Conservation (phyloP, 345 rosid genomes). For the Raphanus sativus region DNA sequence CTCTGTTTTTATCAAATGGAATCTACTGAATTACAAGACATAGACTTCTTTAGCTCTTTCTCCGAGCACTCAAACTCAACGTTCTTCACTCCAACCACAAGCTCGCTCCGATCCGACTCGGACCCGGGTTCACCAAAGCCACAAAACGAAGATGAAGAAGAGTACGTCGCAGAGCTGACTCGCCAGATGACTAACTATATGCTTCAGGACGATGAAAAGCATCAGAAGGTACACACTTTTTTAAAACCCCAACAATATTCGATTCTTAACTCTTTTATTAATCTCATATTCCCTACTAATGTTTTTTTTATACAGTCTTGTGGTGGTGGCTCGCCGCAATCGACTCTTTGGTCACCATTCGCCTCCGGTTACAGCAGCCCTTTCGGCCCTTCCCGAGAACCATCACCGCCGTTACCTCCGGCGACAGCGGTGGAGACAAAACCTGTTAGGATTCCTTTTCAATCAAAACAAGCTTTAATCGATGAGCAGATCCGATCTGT, state of each 20-base stretch:
- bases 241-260: slow-evolving; percentile 10
- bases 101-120: slow-evolving; percentile 18
- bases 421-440: slow-evolving; percentile 33
- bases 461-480: slow-evolving; percentile 55
- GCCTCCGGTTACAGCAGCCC: slow-evolving; percentile 41
- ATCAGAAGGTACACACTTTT: slow-evolving; percentile 28
- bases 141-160: slow-evolving; percentile 57
- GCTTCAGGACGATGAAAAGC: slow-evolving; percentile 44
- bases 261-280: not conserved
- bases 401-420: slow-evolving; percentile 41
- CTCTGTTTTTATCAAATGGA: slow-evolving; percentile 34
- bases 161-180: slow-evolving; percentile 61
- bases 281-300: not conserved
- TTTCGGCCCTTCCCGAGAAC: slow-evolving; percentile 41
- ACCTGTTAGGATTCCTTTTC: slow-evolving; percentile 28
- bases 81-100: slow-evolving; percentile 38
- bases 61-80: slow-evolving; percentile 11
- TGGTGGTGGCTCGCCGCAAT: slow-evolving; percentile 44
- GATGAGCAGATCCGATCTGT: slow-evolving; percentile 59
- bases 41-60: slow-evolving; percentile 26
- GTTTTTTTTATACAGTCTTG: slow-evolving; percentile 44
- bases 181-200: slow-evolving; percentile 80
- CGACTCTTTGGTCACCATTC: slow-evolving; percentile 47
- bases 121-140: slow-evolving; percentile 15
- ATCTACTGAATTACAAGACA: slow-evolving; percentile 30